phyloP scores from a whole-genome alignment of 2,329 filamentous ascomycete genomes.

The Pseudocercospora fijiensis region DNA sequence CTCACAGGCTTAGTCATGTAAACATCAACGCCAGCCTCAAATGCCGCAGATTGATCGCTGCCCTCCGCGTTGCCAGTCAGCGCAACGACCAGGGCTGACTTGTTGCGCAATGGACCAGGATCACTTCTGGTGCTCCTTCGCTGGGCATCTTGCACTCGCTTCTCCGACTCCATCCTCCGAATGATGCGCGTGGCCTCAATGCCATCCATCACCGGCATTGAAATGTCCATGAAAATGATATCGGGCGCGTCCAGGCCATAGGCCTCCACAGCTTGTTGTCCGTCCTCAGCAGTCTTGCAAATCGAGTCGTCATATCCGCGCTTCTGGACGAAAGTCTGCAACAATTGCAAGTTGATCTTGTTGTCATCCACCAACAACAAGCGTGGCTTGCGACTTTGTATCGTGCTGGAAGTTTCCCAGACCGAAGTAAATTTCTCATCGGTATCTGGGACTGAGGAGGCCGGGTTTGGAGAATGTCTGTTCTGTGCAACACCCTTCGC shows the following conservation, averaged over 20 bases:
- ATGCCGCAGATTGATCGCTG: conserved; percentile 32
- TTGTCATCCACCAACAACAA: conserved; percentile 36
- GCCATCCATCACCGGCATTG: conserved; percentile 41
- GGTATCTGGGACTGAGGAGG: neutral
- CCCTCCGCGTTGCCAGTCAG: conserved; percentile 36
- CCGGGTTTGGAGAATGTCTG: neutral
- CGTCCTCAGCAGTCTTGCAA: conserved; percentile 47
- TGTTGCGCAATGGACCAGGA: neutral
- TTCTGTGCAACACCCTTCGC: neutral
- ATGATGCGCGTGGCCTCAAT: conserved; percentile 32
- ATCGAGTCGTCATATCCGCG: conserved; percentile 23
- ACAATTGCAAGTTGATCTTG: conserved; percentile 30
- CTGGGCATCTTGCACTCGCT: neutral
- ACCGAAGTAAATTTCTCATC: neutral
- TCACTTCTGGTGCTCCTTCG: neutral
- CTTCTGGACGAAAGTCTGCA: conserved; percentile 38
- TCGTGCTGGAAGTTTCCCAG: conserved; percentile 5
- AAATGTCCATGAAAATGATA: conserved; percentile 52
- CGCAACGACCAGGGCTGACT: conserved; percentile 31
- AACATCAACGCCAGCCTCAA: conserved; percentile 33
- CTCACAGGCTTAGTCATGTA: conserved; percentile 39
- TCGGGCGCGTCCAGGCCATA: conserved; percentile 43
- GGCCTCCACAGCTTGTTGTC: conserved; percentile 48
- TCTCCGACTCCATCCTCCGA: conserved; percentile 27
- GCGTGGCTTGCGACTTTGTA: conserved; percentile 18